Evolutionary conservation across 345 rosid species (phyloP), one percentile per base, ranked within the genome.

Genomic region (Mercurialis annua): DNA sequence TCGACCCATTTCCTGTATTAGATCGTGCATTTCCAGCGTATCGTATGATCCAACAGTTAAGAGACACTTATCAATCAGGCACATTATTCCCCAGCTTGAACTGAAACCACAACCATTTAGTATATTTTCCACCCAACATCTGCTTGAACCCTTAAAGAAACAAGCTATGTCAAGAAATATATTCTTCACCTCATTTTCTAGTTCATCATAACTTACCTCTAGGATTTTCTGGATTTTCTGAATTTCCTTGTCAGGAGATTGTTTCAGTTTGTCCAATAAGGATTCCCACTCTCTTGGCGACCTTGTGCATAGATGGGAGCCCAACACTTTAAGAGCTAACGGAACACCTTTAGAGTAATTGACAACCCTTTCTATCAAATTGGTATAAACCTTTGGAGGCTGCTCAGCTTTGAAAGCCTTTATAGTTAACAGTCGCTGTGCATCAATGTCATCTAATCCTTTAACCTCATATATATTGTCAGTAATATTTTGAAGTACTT

Each of bases 81-180:
- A n/a, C n/a, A n/a, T n/a, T n/a, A n/a, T n/a, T n/a, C n/a, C n/a
- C n/a, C n/a, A n/a, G n/a, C n/a, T n/a, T 17, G 40, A 17, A 58
- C 44, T 4, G 21, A 58, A 34, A 34, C 44, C 62, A 58, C 62
- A 58, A 1, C 62, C 62, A 8, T 58, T 2, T n/a, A 58, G 10
- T 58, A 36, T 58, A 7, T 36, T 27, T 58, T 58, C 44, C 11
- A 55, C 62, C 43, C 44, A 58, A n/a, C 8, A 12, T 36, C 21
- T 36, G 15, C 36, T 24, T 2, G n/a, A 7, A n/a, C 62, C 62
- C 29, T 34, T 58, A 27, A 58, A 34, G 24, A 58, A 58, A 34
- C 62, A 58, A 6, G 62, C 62, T 5, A 58, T 34, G 15, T 58
- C 62, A 33, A 58, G 62, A 58, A 34, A 58, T 58, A 58, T 58